A percentile compares a stretch with the other conserved stretches of the same genome.
Evolutionary conservation across 306 rosid species (phyloP).

Genomic region (Lathyrus aphaca): DNA sequence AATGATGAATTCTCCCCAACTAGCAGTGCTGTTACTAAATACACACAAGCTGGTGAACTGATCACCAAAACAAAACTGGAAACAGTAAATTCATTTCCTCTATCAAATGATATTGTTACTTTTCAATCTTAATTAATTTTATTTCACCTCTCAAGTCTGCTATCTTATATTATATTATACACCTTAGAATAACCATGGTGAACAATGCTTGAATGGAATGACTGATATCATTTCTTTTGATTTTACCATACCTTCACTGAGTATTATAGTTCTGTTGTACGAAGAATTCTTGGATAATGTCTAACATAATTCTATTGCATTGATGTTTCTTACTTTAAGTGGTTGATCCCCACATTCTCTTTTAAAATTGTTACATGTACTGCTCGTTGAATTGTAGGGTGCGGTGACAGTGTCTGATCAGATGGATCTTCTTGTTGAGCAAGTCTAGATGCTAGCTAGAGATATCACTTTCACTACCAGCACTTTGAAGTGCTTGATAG

Average conservation of each 20-base stretch:
- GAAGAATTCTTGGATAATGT: constrained; percentile 23
- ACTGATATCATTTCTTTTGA: constrained; percentile 1
- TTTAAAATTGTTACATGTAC: constrained; percentile 28
- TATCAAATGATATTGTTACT: constrained; percentile 26
- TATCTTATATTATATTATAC: constrained; percentile 14
- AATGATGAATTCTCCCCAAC: constrained; percentile 80
- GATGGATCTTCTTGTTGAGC: constrained; percentile 94
- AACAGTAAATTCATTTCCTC: constrained; percentile 38
- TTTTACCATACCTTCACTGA: constrained; percentile 6
- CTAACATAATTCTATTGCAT: constrained; percentile 20
- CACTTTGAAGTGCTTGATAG: constrained; percentile 91
- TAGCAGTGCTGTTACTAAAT: constrained; percentile 76
- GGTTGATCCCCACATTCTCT: constrained; percentile 4
- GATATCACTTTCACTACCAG: constrained; percentile 96
- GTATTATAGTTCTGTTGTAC: constrained; percentile 1
- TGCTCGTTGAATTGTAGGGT: constrained; percentile 56
- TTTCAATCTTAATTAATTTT: constrained; percentile 12
- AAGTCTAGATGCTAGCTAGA: constrained; percentile 99
- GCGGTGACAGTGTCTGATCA: constrained; percentile 94
- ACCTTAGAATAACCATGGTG: constrained; percentile 10
- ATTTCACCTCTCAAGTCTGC: constrained; percentile 8
- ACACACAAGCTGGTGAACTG: constrained; percentile 87
- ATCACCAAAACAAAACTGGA: constrained; percentile 64
- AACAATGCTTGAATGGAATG: neutral
- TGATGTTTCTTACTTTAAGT: constrained; percentile 25